Evolutionary conservation across 2,329 filamentous ascomycete species (phyloP).

Genomic region (Aaosphaeria pasadenensis): DNA sequence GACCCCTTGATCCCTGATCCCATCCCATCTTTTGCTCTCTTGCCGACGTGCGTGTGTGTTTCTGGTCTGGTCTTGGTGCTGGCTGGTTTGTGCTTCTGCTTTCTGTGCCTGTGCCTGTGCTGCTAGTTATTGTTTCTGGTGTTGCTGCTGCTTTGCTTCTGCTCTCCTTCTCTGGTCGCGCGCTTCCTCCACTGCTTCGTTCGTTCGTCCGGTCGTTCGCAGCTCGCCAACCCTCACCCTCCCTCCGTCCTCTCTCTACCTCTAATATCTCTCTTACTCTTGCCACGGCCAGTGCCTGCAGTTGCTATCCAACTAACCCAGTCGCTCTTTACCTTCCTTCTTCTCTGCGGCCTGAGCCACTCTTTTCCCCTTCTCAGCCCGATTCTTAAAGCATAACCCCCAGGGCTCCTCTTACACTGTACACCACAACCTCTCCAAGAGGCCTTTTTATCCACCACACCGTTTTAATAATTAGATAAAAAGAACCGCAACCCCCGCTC

Average conservation of each 20-base stretch:
- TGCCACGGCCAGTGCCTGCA: constrained; percentile 5
- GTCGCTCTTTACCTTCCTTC: constrained; percentile 24
- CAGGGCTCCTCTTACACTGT: background rate
- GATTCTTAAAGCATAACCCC: constrained; percentile 10
- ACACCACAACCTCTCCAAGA: background rate
- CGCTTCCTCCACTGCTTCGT: background rate
- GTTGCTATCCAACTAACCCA: constrained; percentile 29
- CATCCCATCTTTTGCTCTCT: too few species aligned
- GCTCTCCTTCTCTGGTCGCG: too few species aligned
- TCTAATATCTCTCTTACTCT: constrained; percentile 7
- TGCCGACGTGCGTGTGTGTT: too few species aligned
- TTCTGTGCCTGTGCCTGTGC: too few species aligned
- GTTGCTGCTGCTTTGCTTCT: too few species aligned
- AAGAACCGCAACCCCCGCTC: background rate
- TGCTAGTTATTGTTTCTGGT: too few species aligned
- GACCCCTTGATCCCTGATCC: too few species aligned
- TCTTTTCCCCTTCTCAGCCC: constrained; percentile 19
- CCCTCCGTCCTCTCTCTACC: constrained; percentile 9
- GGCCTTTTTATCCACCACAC: constrained; percentile 12
- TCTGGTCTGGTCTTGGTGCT: too few species aligned
- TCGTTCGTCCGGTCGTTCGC: background rate
- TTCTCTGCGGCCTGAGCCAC: constrained; percentile 23
- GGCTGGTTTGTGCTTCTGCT: too few species aligned
- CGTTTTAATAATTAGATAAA: constrained; percentile 1
- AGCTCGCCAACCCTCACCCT: constrained; percentile 11